phyloP scores from a whole-genome alignment of 805 yeast genomes.

The Candida michaelii region DNA sequence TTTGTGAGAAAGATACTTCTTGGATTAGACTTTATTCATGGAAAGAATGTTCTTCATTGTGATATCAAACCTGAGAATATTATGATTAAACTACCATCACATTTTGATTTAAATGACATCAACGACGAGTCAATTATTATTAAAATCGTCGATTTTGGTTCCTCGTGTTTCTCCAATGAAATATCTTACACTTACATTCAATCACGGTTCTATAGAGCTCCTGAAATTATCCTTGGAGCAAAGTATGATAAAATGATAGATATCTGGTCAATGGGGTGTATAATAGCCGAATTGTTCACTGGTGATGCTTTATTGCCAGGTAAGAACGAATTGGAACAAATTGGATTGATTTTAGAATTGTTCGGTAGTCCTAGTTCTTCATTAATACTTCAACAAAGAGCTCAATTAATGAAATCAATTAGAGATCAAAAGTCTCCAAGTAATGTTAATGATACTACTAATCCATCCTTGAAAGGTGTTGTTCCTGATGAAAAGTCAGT shows the following conservation, averaged over 20 bases:
- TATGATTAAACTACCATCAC: conserved; percentile 47
- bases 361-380: conserved; percentile 49
- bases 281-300: conserved; percentile 36
- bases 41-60: conserved; percentile 66
- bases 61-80: conserved; percentile 80
- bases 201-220: conserved; percentile 77
- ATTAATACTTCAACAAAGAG: conserved; percentile 39
- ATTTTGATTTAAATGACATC: conserved; percentile 18
- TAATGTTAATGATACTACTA: conserved; percentile 9
- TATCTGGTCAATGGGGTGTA: conserved; percentile 50
- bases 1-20: conserved; percentile 56
- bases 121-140: conserved; percentile 42
- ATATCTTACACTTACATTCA: conserved; percentile 51
- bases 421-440: conserved; percentile 14
- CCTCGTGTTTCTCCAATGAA: conserved; percentile 50
- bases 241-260: conserved; percentile 55
- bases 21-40: conserved; percentile 62
- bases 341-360: conserved; percentile 41
- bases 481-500: conserved; percentile 31
- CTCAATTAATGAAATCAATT: conserved; percentile 28
- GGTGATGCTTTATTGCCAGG: conserved; percentile 49
- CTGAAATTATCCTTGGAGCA: conserved; percentile 71
- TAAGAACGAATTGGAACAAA: conserved; percentile 47
- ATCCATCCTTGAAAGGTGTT: background rate
- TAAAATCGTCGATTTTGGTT: conserved; percentile 81